Percentiles rank a stretch among this genome's conserved stretches.
These are phyloP conservation scores for Alternaria triticimaculans DNA, from an alignment of 2,329 filamentous ascomycete species.

Conservation along the genomic window DNA sequence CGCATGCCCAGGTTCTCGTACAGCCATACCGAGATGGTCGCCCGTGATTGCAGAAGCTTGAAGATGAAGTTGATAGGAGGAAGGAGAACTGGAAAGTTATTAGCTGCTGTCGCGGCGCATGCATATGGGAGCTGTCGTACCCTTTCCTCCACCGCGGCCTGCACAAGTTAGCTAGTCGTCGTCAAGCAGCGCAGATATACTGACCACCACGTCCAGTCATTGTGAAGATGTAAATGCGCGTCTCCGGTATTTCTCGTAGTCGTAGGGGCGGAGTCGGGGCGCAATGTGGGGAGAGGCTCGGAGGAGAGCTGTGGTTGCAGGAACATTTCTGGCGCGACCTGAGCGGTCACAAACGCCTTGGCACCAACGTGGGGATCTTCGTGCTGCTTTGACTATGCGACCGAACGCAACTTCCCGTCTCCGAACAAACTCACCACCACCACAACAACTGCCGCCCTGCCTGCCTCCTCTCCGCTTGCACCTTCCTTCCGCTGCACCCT, in stretches of 20 bases:
- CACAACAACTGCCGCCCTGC: slow-evolving; percentile 8
- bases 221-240: slow-evolving; percentile 9
- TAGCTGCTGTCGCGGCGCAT: slow-evolving; percentile 14
- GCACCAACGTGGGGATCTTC: slow-evolving; percentile 28
- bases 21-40: slow-evolving; percentile 91
- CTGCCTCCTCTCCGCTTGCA: slow-evolving; percentile 5
- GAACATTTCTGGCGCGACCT: slow-evolving; percentile 31
- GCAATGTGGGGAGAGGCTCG: slow-evolving; percentile 19
- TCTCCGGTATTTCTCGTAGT: slow-evolving; percentile 4
- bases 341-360: slow-evolving; percentile 37
- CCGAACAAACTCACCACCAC: slow-evolving; percentile 27
- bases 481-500: neutral
- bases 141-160: slow-evolving; percentile 62
- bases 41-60: slow-evolving; percentile 85
- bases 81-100: slow-evolving; percentile 63
- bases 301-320: slow-evolving; percentile 26
- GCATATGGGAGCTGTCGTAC: slow-evolving; percentile 26
- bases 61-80: slow-evolving; percentile 89
- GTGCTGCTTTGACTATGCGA: slow-evolving; percentile 33
- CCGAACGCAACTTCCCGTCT: slow-evolving; percentile 27
- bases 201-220: slow-evolving; percentile 46
- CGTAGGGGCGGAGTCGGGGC: slow-evolving; percentile 7
- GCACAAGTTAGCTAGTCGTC: slow-evolving; percentile 46
- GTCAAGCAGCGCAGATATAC: slow-evolving; percentile 5
- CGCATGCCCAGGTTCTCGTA: slow-evolving; percentile 94